Evolutionary conservation across 805 yeast species (phyloP), one percentile per base, ranked within the genome.

Genomic region (Pichia thaimueangensis): DNA sequence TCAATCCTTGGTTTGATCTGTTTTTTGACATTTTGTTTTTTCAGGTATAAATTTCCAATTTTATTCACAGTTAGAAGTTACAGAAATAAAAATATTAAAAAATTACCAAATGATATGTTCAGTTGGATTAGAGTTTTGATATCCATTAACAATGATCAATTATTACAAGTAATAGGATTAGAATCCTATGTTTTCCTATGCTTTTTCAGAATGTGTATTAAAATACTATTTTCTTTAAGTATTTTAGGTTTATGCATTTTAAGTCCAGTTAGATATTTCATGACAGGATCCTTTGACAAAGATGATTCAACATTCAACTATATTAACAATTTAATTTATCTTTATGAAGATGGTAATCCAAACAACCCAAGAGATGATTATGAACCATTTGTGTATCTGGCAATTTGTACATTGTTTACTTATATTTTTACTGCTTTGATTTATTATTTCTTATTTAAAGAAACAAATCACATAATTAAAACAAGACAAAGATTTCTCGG

Each of bases 401-500:
- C 78, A 68, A 68, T 73, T 11, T 76, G 76, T 48, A 74, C 80
- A 1, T 49, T 73, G 2, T 77, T 76, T 67, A 76, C 82, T 2
- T 78, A 76, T 53, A 47, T 68, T 12, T 78, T 78, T 57, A 70
- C 80, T 2, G 57, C 60, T 2, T 60, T 76, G 9, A 74, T 74
- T 22, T 71, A 67, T 47, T 63, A 62, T 43, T 69, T 65, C 47
- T 49, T 76, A 20, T 70, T 68, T 50, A 63, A 63, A 37, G 73
- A 65, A 53, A 77, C 82, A 17, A 62, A 65, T 13, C 62, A 60
- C 41, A 73, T 78, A 27, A 67, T 78, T 37, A 67, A 67, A 47
- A 70, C 76, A 1, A 59, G 83, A 31, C 83, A 78, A 51, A 67
- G 70, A 49, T 76, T 74, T 54, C 59, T 78, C 44, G 83, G 82